Evolutionary conservation across 768 basidiomycete species (phyloP).

Genomic region (Zangia roseola): DNA sequence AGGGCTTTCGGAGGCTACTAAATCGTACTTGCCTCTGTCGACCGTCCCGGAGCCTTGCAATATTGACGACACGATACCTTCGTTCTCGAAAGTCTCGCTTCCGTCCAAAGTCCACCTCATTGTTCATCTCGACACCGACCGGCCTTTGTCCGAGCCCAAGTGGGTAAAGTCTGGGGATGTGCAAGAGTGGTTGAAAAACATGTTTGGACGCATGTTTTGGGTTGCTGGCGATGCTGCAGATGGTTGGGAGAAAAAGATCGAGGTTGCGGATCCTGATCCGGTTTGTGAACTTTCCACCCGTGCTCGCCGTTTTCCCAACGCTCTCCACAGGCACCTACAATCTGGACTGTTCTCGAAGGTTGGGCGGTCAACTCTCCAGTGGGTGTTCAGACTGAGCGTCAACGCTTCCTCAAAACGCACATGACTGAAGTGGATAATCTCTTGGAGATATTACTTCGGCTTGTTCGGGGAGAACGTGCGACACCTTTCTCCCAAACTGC

Average conservation of each 20-base stretch:
- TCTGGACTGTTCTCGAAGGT: conserved; percentile 84
- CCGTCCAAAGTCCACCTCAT: conserved; percentile 62
- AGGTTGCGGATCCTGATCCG: conserved; percentile 91
- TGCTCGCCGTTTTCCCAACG: not conserved
- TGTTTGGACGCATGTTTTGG: conserved; percentile 88
- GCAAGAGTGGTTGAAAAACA: conserved; percentile 88
- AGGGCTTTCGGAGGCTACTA: conserved; percentile 66
- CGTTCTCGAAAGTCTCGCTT: conserved; percentile 55
- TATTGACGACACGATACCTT: conserved; percentile 67
- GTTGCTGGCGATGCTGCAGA: conserved; percentile 79
- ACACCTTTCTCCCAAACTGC: conserved; percentile 64
- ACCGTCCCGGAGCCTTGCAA: conserved; percentile 41
- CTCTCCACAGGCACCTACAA: conserved; percentile 74
- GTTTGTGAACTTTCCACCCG: conserved; percentile 47
- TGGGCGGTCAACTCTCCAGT: conserved; percentile 87
- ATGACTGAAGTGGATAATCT: conserved; percentile 85
- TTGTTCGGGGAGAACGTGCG: conserved; percentile 87
- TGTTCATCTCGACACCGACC: conserved; percentile 80
- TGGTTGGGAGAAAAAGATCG: conserved; percentile 93
- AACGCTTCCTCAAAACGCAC: conserved; percentile 86
- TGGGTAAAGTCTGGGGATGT: conserved; percentile 96
- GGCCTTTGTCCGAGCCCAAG: conserved; percentile 91
- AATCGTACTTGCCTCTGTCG: conserved; percentile 64
- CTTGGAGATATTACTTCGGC: conserved; percentile 87
- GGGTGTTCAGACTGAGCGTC: conserved; percentile 72